A percentile compares a stretch with the other conserved stretches of the same genome.
phyloP scores from a whole-genome alignment of 108 stramenopile species.

The Cyclotella distinguenda region DNA sequence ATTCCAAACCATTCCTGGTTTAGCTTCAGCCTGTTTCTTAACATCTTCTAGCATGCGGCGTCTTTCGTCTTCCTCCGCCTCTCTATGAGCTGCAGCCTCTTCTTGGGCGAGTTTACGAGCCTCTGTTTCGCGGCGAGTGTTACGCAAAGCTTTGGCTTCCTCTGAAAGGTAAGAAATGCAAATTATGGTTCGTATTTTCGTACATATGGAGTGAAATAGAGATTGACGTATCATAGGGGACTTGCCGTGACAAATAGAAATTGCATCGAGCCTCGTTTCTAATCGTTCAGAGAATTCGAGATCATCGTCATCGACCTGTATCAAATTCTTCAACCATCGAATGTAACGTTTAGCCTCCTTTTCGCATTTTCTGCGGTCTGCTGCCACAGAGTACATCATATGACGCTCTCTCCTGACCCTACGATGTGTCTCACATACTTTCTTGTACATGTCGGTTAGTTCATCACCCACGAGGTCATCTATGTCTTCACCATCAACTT shows the following conservation, averaged over 20 bases:
- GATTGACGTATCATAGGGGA: background rate
- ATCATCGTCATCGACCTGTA: constrained; percentile 77
- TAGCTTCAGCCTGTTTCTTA: constrained; percentile 66
- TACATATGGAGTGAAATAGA: background rate
- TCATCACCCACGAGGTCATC: constrained; percentile 48
- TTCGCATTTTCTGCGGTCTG: constrained; percentile 52
- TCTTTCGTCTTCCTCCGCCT: constrained; percentile 53
- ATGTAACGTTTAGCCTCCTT: constrained; percentile 65
- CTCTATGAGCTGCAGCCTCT: constrained; percentile 31
- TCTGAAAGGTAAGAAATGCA: constrained; percentile 1
- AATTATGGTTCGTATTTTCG: background rate
- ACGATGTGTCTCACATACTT: constrained; percentile 39
- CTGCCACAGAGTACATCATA: constrained; percentile 61
- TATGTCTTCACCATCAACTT: constrained; percentile 18
- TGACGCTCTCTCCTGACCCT: constrained; percentile 44
- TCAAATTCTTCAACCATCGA: constrained; percentile 64
- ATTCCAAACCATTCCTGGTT: constrained; percentile 86
- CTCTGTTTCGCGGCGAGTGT: constrained; percentile 43
- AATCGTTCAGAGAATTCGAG: constrained; percentile 56
- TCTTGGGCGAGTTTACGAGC: constrained; percentile 35
- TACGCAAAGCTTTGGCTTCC: constrained; percentile 51
- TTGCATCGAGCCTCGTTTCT: constrained; percentile 46
- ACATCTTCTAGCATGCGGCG: constrained; percentile 57
- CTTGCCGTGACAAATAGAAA: constrained; percentile 54
- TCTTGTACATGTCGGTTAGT: constrained; percentile 52